These are phyloP conservation scores for Chrysosporium keratinophilum DNA, from an alignment of 2,329 filamentous ascomycete genomes.

Conservation along the genomic window DNA sequence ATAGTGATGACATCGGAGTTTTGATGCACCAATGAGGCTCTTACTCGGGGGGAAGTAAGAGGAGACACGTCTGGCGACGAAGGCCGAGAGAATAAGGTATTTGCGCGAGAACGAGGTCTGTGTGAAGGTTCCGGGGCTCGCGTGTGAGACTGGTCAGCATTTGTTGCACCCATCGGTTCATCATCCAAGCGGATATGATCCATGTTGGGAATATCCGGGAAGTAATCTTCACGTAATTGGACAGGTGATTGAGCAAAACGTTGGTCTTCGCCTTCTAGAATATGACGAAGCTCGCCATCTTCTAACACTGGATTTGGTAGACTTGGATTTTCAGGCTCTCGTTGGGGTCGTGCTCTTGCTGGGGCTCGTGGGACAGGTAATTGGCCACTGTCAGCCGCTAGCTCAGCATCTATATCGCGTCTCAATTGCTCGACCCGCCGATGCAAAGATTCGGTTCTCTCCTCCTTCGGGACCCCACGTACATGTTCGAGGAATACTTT, in stretches of 20 bases:
- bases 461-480: conserved; percentile 16
- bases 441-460: conserved; percentile 24
- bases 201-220: neutral
- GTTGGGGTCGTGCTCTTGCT: neutral
- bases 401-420: conserved; percentile 1
- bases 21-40: conserved; percentile 35
- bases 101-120: conserved; percentile 28
- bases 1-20: conserved; percentile 37
- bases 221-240: conserved; percentile 27
- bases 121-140: neutral
- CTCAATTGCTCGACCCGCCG: conserved; percentile 25
- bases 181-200: conserved; percentile 14
- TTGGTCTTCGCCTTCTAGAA: conserved; percentile 27
- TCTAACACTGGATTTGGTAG: conserved; percentile 12
- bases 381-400: neutral
- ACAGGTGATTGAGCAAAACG: conserved; percentile 32
- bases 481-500: conserved; percentile 12
- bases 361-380: neutral
- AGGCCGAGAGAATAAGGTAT: conserved; percentile 33
- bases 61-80: conserved; percentile 35
- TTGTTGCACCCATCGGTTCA: neutral
- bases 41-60: conserved; percentile 33
- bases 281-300: conserved; percentile 13
- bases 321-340: conserved; percentile 11
- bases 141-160: neutral